These are phyloP conservation scores for Metschnikowia lochheadii DNA, from an alignment of 805 yeast genomes.

Conservation along the genomic window DNA sequence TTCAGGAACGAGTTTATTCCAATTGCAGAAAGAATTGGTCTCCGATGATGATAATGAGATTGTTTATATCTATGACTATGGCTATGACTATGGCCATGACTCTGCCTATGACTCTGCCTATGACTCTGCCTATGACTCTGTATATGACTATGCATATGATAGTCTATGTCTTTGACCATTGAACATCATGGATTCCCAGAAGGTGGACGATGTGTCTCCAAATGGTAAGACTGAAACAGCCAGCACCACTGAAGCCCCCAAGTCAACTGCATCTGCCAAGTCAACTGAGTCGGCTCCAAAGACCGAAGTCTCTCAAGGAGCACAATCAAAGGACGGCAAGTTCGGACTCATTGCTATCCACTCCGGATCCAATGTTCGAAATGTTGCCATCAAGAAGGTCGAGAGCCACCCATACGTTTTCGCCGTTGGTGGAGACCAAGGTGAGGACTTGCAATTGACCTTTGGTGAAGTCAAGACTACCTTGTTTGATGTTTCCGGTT, in stretches of 20 bases:
- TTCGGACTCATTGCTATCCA: too few species aligned
- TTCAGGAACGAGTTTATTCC: conserved; percentile 54
- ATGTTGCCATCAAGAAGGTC: too few species aligned
- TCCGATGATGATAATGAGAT: conserved; percentile 57
- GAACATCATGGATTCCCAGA: not conserved
- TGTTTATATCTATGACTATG: too few species aligned
- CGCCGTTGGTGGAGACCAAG: not conserved
- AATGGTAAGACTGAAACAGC: conserved; percentile 18
- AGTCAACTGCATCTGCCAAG: not conserved
- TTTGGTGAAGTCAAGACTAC: conserved; percentile 23
- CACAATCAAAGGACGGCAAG: too few species aligned
- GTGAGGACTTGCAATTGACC: conserved; percentile 13
- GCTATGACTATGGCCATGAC: too few species aligned
- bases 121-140: too few species aligned
- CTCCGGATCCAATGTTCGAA: too few species aligned
- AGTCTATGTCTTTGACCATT: too few species aligned
- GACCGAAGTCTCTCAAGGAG: not conserved
- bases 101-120: too few species aligned
- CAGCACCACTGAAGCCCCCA: not conserved
- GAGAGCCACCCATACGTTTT: too few species aligned
- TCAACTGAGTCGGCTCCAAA: not conserved
- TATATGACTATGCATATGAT: too few species aligned
- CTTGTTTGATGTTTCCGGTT: too few species aligned
- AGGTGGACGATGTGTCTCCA: conserved; percentile 3
- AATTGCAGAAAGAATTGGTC: conserved; percentile 62